These are phyloP conservation scores for Vanderwaltozyma yarrowii DNA, from an alignment of 805 yeast genomes.

Conservation along the genomic window DNA sequence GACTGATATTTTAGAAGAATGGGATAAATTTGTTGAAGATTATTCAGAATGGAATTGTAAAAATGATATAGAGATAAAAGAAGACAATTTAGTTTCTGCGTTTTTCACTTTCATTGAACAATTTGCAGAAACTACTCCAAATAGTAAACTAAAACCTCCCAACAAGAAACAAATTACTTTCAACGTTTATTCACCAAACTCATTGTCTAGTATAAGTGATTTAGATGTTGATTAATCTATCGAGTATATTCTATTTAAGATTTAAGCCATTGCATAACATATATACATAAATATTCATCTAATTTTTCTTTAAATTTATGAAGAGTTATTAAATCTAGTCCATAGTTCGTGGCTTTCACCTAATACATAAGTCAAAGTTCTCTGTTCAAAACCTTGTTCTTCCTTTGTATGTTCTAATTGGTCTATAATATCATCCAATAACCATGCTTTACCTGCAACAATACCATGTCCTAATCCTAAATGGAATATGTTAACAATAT, in stretches of 20 bases:
- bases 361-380: slow-evolving; percentile 53
- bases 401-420: slow-evolving; percentile 37
- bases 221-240: background rate
- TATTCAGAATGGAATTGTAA: slow-evolving; percentile 30
- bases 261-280: too few species aligned
- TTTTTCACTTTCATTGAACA: slow-evolving; percentile 6
- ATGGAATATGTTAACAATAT: slow-evolving; percentile 66
- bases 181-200: background rate
- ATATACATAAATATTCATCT: too few species aligned
- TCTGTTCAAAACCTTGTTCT: slow-evolving; percentile 48
- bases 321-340: slow-evolving; percentile 22
- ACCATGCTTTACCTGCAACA: slow-evolving; percentile 68
- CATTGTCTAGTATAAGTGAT: background rate
- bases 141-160: background rate
- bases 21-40: slow-evolving; percentile 28
- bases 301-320: too few species aligned
- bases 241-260: too few species aligned
- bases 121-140: background rate
- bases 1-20: slow-evolving; percentile 27
- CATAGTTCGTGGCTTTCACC: slow-evolving; percentile 78
- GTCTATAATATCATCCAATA: slow-evolving; percentile 76
- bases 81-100: slow-evolving; percentile 21
- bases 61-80: slow-evolving; percentile 30
- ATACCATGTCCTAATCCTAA: slow-evolving; percentile 63
- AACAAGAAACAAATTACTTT: background rate